Evolutionary conservation across 2,329 filamentous ascomycete genomes (phyloP).

Genomic region (Nannizziopsis arthrosporioides): DNA sequence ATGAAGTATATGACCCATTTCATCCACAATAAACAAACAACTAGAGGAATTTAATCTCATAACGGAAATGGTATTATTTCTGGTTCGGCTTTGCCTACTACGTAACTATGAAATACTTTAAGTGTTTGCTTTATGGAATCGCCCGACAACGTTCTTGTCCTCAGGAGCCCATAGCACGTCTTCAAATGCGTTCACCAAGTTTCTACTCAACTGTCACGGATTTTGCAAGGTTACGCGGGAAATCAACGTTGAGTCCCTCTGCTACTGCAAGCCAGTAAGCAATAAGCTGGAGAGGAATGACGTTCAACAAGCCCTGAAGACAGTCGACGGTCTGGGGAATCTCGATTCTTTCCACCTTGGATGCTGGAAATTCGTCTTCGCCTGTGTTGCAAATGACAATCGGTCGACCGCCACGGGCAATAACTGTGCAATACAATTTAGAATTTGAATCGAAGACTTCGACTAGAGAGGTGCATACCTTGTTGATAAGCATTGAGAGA

Average conservation of each 20-base stretch:
- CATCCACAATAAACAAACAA: no score
- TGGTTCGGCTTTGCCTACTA: no score
- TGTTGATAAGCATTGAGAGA: slow-evolving; percentile 99
- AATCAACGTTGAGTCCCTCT: slow-evolving; percentile 94
- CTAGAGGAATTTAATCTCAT: no score
- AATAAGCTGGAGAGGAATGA: slow-evolving; percentile 93
- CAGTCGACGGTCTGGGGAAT: slow-evolving; percentile 91
- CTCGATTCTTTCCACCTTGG: slow-evolving; percentile 92
- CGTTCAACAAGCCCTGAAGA: slow-evolving; percentile 92
- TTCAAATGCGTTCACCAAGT: not conserved
- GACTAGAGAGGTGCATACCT: slow-evolving; percentile 42
- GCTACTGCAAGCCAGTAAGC: slow-evolving; percentile 97
- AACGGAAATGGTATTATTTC: no score
- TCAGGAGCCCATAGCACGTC: not conserved
- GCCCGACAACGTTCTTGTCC: no score
- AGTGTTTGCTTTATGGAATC: no score
- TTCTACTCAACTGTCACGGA: slow-evolving; percentile 93
- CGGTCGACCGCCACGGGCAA: slow-evolving; percentile 86
- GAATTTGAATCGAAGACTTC: slow-evolving; percentile 10
- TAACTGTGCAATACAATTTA: slow-evolving; percentile 46
- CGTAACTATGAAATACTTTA: no score
- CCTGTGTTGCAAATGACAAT: slow-evolving; percentile 95
- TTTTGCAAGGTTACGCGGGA: slow-evolving; percentile 97
- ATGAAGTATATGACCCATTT: no score
- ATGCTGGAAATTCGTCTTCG: slow-evolving; percentile 78